Percentiles rank a stretch among this genome's conserved stretches.
Evolutionary conservation across 768 basidiomycete genomes (phyloP).

Genomic region (Tulasnella sp.): DNA sequence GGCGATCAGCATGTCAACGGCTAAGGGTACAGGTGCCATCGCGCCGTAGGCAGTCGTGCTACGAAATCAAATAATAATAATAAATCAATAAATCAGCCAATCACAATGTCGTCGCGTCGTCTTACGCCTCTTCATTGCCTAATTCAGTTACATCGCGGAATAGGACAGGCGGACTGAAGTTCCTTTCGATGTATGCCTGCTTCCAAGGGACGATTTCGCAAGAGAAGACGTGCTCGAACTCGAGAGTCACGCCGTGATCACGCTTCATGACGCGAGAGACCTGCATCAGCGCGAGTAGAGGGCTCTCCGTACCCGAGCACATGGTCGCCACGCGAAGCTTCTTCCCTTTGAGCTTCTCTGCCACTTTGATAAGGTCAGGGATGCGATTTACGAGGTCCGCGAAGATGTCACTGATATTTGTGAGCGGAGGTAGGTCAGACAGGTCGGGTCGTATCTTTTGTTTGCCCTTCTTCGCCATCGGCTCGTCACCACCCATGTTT

Average conservation of each 20-base stretch:
- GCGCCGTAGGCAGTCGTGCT: constrained; percentile 92
- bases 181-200: constrained; percentile 94
- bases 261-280: constrained; percentile 67
- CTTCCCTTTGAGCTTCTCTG: constrained; percentile 43
- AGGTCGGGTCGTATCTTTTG: constrained; percentile 39
- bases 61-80: not conserved
- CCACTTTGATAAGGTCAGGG: constrained; percentile 24
- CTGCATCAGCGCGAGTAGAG: constrained; percentile 77
- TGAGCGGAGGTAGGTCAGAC: constrained; percentile 67
- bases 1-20: constrained; percentile 83
- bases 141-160: constrained; percentile 94
- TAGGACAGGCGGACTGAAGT: constrained; percentile 83
- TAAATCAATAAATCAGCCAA: not conserved
- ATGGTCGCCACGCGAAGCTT: constrained; percentile 91
- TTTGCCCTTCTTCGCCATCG: constrained; percentile 17
- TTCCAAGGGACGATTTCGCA: constrained; percentile 97
- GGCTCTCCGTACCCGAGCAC: constrained; percentile 95
- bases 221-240: constrained; percentile 87
- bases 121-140: constrained; percentile 66
- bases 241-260: constrained; percentile 51
- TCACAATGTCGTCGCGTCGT: constrained; percentile 9
- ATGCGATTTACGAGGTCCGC: constrained; percentile 31
- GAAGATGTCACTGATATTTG: constrained; percentile 42
- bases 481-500: constrained; percentile 26
- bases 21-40: constrained; percentile 72